Evolutionary conservation across 306 rosid genomes (phyloP), one percentile per base, ranked within the genome.

Genomic region (Pterocarpus macrocarpus): DNA sequence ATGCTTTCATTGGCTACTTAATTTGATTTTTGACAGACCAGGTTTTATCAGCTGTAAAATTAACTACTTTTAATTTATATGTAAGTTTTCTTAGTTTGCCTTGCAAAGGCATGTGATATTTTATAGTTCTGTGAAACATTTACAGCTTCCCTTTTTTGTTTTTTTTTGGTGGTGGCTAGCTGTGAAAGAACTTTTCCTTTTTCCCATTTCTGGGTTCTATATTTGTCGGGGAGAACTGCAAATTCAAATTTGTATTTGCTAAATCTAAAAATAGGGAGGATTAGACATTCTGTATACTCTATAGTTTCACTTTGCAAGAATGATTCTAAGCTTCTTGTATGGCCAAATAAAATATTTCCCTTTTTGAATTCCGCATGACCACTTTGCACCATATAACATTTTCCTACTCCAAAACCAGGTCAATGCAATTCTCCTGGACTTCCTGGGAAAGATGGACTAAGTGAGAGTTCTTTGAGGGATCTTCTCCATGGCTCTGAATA

Each of bases 401-500:
- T 76, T 72, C 17, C 67, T 87, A 64, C 30, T 22, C 78, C 80
- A 28, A 78, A 83, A 70, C 75, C 85, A 95, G 99, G 96, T 80
- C 92, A 90, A 85, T 91, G 94, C 90, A 86, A 86, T 44, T 88
- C 95, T 70, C 79, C 86, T 65, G 97, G 94, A 58, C 82, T 91
- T 85, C 88, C 88, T 6, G 90, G 86, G 53, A 87, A 83, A 85
- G 97, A 89, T 70, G 91, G 95, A 66, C 86, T 92, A 17, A 95
- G 90, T 66, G 97, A 88, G 77, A 93, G 97, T 77, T 87, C 89
- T 67, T 82, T 91, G 89, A 89, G 87, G 97, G 97, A 95, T 83
- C 91, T 93, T 69, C 94, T 95, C 17, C 91, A 85, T 58, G 91
- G 97, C 34, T 92, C 97, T 69, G 95, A 95, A 71, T 91, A 91